Base-by-base conservation (phyloP, 768 basidiomycete species). In the Boletus speciosus region DNA sequence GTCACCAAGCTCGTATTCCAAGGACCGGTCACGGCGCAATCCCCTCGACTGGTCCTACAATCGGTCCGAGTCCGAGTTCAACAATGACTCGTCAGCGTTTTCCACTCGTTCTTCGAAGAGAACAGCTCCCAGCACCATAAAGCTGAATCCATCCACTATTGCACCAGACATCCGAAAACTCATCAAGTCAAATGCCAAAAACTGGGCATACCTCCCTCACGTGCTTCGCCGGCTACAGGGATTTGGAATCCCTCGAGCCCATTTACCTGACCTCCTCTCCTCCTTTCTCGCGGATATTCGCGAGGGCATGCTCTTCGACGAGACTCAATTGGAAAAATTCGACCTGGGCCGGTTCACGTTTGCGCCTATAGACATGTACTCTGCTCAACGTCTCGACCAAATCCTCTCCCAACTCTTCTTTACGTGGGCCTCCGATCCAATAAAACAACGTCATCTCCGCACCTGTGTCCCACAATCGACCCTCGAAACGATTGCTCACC, bases 331-430 rank as follows among this genome's bases (percentile, higher is more conserved):
- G 2, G 55, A 69, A 3, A 72, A 65, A 38, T 79, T 80, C 27
- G 61, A 70, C 14, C 66, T 84, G 11, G 55, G 62, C 16, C 76
- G 80, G n/a, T 78, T 85, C 54, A 60, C 67, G 0, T 64, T 76
- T 27, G 65, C 72, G 10, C 45, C 73, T 11, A 50, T 71, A 5
- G 66, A 75, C 27, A 52, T 59, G 11, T 40, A 61, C 21, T 62
- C 55, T 11, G 51, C 19, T 9, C 63, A 69, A 19, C 61, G 67
- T n/a, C 59, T 76, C n/a, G 82, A 84, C 55, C 65, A 72, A 55
- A 73, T 78, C n/a, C 75, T 77, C 52, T 80, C 78, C 43, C 77
- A 75, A 27, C 71, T 82, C 25, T 77, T 88, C 57, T 84, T 78
- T 61, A 65, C 72, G 34, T 88, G 85, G 86, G 81, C 76, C 5